Conservation (phyloP, 2,329 filamentous ascomycete genomes). For the Venturia oleaginea region DNA sequence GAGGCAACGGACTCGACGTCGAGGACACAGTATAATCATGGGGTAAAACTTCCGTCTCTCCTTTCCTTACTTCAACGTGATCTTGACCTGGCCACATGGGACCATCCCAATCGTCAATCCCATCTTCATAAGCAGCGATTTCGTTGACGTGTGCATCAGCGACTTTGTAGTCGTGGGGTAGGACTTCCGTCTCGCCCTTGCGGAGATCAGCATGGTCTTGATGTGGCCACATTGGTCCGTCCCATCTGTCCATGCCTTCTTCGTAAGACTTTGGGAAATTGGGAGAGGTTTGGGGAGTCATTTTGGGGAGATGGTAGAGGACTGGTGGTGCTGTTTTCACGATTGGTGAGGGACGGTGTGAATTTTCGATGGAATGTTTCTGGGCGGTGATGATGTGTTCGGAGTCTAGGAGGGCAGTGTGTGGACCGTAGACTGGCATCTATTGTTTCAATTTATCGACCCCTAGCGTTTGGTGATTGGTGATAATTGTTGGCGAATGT, state of each 20-base stretch:
- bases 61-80: neutral
- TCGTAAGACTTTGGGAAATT: neutral
- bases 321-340: neutral
- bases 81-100: conserved; percentile 8
- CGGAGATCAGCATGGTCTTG: neutral
- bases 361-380: neutral
- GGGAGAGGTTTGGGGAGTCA: neutral
- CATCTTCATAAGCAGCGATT: conserved; percentile 13
- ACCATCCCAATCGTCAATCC: neutral
- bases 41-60: neutral
- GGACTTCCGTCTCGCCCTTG: neutral
- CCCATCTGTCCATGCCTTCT: neutral
- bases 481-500: neutral
- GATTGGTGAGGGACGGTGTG: no score
- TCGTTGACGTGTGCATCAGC: neutral
- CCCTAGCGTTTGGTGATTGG: neutral
- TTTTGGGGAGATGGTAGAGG: neutral
- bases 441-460: neutral
- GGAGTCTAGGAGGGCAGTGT: no score
- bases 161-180: neutral
- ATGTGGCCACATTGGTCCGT: neutral
- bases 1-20: neutral
- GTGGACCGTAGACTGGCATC: neutral
- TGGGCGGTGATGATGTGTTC: no score
- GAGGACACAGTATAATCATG: neutral